Evolutionary conservation across 495 filamentous ascomycete species (phyloP).

Genomic region (Aspergillus conjunctus): DNA sequence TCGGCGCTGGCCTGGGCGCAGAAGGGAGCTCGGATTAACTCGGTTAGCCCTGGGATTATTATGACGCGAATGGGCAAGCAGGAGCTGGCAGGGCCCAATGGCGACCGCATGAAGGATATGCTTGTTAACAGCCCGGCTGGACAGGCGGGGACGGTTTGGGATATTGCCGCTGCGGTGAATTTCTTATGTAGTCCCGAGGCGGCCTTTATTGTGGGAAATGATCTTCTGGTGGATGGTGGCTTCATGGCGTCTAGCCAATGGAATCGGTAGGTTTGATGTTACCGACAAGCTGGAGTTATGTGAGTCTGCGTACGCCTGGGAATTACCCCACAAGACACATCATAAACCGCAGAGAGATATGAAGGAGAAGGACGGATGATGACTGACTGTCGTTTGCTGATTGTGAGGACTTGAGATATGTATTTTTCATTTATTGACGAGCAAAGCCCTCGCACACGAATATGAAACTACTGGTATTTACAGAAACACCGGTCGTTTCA

Average conservation of each 20-base stretch:
- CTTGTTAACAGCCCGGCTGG: constrained; percentile 41
- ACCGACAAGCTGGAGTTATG: neutral
- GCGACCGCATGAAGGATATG: constrained; percentile 50
- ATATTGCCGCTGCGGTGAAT: constrained; percentile 56
- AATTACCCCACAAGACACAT: too few relatives aligned
- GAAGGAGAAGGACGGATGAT: too few relatives aligned
- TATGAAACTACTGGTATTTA: too few relatives aligned
- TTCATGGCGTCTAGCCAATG: constrained; percentile 1
- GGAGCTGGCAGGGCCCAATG: constrained; percentile 26
- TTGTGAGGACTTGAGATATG: too few relatives aligned
- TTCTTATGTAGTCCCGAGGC: constrained; percentile 18
- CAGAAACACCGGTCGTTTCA: too few relatives aligned
- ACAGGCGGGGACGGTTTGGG: constrained; percentile 21
- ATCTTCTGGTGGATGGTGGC: constrained; percentile 21
- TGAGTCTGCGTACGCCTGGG: too few relatives aligned
- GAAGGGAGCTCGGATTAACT: constrained; percentile 77
- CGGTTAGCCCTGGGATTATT: constrained; percentile 81
- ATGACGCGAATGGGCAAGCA: constrained; percentile 63
- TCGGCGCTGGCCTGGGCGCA: constrained; percentile 67
- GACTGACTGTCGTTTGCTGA: too few relatives aligned
- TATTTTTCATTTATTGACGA: too few relatives aligned
- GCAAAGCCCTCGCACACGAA: too few relatives aligned
- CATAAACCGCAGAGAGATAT: too few relatives aligned
- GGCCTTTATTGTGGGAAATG: constrained; percentile 19
- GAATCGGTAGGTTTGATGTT: too few relatives aligned